Base-by-base conservation (phyloP, 371 early-diverging fungal species). In the Mortierella sp. region DNA sequence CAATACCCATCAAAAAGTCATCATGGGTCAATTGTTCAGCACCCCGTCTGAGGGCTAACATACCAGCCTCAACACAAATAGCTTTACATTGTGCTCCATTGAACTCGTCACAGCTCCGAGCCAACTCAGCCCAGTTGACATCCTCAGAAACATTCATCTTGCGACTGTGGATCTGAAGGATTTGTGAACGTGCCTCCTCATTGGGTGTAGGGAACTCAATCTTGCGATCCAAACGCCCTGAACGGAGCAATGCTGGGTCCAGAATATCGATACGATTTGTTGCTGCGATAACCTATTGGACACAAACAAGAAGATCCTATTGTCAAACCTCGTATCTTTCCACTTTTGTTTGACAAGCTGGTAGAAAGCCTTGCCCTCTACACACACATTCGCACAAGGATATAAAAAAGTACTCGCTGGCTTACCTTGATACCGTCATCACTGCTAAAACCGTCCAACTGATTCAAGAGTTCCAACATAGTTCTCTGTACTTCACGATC, bases 81-180 rank as follows among this genome's bases (percentile, higher is more conserved):
- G 99, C 99, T 84, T 99, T 99, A 89, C 97, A 98, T 84, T 99
- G 99, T 46, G 99, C 99, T 46, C 99, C 99, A 77, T 99, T 99
- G 82, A 99, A 99, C 80, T 99, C 99, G 77, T 99, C 99, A 80
- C 99, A 99, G 60, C 93, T 93, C 64, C 99, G 85, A 3, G 99
- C 95, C 61, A 99, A 87, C 86, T 99, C 99, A 44, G 98, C 99
- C 90, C 96, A 99, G 88, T 99, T 99, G 68, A 99, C 99, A 83
- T 97, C 93, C n/a, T 89, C 82, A 21, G 90, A 89, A 45, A 99
- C 95, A 47, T 92, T 96, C 99, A 99, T 99, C 85, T 99, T 99
- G 73, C 99, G 92, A 26, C 99, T 96, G 84, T 99, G 99, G 73
- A 99, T 99, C 82, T 98, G 98, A 75, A 99, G 87, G 77, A 99